Evolutionary conservation across 495 filamentous ascomycete species (phyloP).

Genomic region (Clohesyomyces aquaticus): DNA sequence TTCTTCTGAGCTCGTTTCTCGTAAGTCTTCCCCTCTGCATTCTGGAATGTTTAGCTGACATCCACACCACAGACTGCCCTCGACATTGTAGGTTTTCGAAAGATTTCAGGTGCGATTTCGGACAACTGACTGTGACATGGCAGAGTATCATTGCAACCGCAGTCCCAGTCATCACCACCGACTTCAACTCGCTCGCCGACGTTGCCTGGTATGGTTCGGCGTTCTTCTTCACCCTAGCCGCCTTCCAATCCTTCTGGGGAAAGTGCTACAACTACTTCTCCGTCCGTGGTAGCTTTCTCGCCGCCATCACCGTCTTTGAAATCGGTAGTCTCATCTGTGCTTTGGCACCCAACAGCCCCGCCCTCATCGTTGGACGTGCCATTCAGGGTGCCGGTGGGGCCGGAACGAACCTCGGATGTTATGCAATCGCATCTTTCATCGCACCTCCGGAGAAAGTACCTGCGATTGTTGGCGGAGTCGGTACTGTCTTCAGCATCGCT

Average conservation of each 20-base stretch:
- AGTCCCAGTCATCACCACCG: slow-evolving; percentile 27
- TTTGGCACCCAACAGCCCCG: slow-evolving; percentile 7
- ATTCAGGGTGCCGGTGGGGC: slow-evolving; percentile 22
- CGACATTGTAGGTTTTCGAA: too few species aligned
- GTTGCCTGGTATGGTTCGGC: slow-evolving; percentile 29
- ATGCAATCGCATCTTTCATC: slow-evolving; percentile 9
- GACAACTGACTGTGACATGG: too few species aligned
- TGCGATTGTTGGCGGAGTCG: slow-evolving; percentile 20
- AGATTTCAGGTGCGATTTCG: too few species aligned
- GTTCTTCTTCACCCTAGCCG: slow-evolving; percentile 9
- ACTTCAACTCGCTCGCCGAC: slow-evolving; percentile 25
- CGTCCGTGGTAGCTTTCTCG: slow-evolving; percentile 12
- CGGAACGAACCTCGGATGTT: slow-evolving; percentile 11
- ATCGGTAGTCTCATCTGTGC: slow-evolving; percentile 24
- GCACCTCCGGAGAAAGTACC: slow-evolving; percentile 17
- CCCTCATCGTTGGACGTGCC: slow-evolving; percentile 28
- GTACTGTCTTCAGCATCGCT: slow-evolving; percentile 15
- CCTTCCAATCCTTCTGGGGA: slow-evolving; percentile 6
- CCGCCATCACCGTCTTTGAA: slow-evolving; percentile 11
- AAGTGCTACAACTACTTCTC: slow-evolving; percentile 24
- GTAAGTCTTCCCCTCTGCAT: too few species aligned
- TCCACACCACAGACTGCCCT: too few species aligned
- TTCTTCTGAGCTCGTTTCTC: too few species aligned
- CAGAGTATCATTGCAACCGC: slow-evolving; percentile 28
- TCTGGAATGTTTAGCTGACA: too few species aligned